A percentile compares a stretch with the other conserved stretches of the same genome.
These are phyloP conservation scores for Laguncularia racemosa DNA, from an alignment of 345 rosid species.

Conservation along the genomic window DNA sequence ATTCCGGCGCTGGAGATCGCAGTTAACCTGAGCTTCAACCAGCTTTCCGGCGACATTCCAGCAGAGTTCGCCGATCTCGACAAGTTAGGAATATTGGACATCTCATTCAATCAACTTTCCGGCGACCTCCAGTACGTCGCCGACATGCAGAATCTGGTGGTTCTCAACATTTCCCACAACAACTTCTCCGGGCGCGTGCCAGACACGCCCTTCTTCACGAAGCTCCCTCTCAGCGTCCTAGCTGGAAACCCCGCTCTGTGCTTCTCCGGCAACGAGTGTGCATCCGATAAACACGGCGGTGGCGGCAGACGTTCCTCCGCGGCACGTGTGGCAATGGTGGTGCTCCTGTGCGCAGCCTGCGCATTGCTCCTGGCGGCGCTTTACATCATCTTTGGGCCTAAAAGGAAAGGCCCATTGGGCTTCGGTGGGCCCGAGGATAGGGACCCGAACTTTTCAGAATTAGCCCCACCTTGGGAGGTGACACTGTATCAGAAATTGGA, in stretches of 20 bases:
- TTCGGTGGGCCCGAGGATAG: constrained; percentile 27
- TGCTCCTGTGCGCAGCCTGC: constrained; percentile 52
- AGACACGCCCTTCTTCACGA: constrained; percentile 67
- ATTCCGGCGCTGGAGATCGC: constrained; percentile 69
- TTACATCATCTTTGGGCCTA: constrained; percentile 47
- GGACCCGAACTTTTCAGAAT: constrained; percentile 32
- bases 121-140: constrained; percentile 56
- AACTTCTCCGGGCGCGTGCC: constrained; percentile 75
- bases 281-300: constrained; percentile 6
- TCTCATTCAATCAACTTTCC: constrained; percentile 61
- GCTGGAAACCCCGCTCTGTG: constrained; percentile 61
- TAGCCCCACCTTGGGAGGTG: constrained; percentile 80
- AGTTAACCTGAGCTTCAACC: constrained; percentile 76
- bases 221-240: constrained; percentile 64
- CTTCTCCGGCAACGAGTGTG: constrained; percentile 42
- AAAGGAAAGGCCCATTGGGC: constrained; percentile 21
- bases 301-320: constrained; percentile 14
- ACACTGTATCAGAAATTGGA: constrained; percentile 79
- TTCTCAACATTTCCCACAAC: constrained; percentile 79
- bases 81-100: constrained; percentile 61
- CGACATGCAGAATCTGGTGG: constrained; percentile 68
- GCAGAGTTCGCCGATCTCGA: constrained; percentile 41
- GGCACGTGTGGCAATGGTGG: constrained; percentile 56
- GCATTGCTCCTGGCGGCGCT: constrained; percentile 57
- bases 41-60: constrained; percentile 53